Evolutionary conservation across 768 basidiomycete species (phyloP).

Genomic region (Boletales sp.): DNA sequence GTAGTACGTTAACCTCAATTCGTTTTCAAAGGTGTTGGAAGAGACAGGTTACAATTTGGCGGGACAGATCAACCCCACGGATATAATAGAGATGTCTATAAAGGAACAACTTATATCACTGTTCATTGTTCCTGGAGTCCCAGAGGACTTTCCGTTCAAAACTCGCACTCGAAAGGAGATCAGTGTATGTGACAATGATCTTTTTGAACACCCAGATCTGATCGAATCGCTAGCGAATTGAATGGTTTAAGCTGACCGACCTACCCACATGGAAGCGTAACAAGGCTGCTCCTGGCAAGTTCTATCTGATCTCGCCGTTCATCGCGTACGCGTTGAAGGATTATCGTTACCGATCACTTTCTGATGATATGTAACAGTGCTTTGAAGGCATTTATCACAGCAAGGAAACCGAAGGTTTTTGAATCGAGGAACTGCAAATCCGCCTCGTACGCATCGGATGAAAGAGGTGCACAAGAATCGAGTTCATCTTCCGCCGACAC

Average conservation of each 20-base stretch:
- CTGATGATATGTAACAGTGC: constrained; percentile 14
- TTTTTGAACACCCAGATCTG: constrained; percentile 5
- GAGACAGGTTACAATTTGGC: constrained; percentile 93
- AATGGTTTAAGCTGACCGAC: constrained; percentile 90
- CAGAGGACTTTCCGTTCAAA: constrained; percentile 85
- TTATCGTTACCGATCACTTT: not conserved
- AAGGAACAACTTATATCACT: constrained; percentile 89
- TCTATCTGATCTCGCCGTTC: constrained; percentile 94
- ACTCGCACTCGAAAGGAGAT: constrained; percentile 98
- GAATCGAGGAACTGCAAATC: constrained; percentile 36
- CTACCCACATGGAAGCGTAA: constrained; percentile 91
- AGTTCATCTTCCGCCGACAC: constrained; percentile 64
- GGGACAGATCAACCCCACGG: constrained; percentile 56
- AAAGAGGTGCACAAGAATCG: constrained; percentile 51
- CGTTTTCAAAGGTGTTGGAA: constrained; percentile 74
- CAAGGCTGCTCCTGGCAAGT: constrained; percentile 68
- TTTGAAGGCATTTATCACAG: constrained; percentile 65
- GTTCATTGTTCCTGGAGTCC: constrained; percentile 84
- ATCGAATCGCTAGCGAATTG: constrained; percentile 70
- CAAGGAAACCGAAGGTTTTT: constrained; percentile 51
- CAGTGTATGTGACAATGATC: constrained; percentile 56
- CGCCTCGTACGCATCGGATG: constrained; percentile 19
- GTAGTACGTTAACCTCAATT: constrained; percentile 7
- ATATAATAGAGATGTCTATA: constrained; percentile 82
- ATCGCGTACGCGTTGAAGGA: constrained; percentile 57